A percentile compares a stretch with the other conserved stretches of the same genome.
phyloP scores from a whole-genome alignment of 768 basidiomycete species.

The Kwoniella pini region DNA sequence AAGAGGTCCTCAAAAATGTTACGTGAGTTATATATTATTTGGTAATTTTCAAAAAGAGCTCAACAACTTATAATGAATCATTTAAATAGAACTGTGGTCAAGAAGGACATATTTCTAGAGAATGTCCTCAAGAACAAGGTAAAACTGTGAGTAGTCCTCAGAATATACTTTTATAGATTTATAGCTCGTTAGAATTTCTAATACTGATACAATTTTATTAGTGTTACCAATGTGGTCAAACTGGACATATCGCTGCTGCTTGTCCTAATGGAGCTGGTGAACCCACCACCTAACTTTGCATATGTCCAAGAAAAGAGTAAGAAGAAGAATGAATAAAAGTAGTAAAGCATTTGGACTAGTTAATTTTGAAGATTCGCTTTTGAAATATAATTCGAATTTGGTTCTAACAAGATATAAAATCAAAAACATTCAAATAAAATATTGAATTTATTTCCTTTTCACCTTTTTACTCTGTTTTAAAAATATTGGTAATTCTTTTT shows the following conservation, averaged over 20 bases:
- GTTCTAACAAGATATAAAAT: no score
- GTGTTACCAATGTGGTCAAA: constrained; percentile 50
- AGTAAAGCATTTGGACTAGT: no score
- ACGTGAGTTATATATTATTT: constrained; percentile 43
- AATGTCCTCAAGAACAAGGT: constrained; percentile 51
- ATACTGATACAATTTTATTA: constrained; percentile 15
- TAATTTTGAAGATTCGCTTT: no score
- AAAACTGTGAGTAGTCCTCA: constrained; percentile 34
- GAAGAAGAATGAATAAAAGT: no score
- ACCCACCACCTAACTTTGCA: constrained; percentile 19
- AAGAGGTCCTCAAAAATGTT: constrained; percentile 49
- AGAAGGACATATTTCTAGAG: constrained; percentile 55
- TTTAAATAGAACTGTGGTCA: constrained; percentile 53
- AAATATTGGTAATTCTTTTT: no score
- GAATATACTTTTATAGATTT: no score
- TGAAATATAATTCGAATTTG: no score
- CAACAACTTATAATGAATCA: background rate
- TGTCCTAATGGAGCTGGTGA: constrained; percentile 42
- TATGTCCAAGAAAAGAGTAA: no score
- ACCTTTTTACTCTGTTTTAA: no score
- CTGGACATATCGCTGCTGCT: constrained; percentile 53
- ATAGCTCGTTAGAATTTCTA: no score
- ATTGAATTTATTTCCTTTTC: no score
- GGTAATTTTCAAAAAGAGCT: background rate
- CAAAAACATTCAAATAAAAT: no score